Base-by-base conservation (phyloP, 2,329 filamentous ascomycete species). In the Nothophoma quercina region DNA sequence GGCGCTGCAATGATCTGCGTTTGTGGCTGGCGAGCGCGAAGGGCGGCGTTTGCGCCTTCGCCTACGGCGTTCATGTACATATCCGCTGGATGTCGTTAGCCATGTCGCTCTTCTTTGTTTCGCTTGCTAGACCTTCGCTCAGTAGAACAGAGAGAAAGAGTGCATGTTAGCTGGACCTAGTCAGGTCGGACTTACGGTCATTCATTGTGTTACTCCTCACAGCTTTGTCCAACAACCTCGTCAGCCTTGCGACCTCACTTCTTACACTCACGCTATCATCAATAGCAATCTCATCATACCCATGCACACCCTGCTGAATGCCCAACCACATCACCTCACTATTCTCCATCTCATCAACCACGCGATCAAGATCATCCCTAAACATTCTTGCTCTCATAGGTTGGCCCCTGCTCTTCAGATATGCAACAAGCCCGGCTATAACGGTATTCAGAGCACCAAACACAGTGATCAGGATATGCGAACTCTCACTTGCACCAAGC, bases 221-320 rank as follows among this genome's bases (percentile, higher is more conserved):
- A 16, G 58, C 61, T 30, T 62, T 61, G 7, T 64, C 61, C 43
- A 62, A 49, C 30, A 64, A 23, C 23, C 61, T 51, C 23, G 59
- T 64, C 45, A 64, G 30, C 4, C 61, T 34, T 8, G 61, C 59
- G 9, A 64, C 61, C 36, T 64, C 61, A 41, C 59, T 62, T 19
- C 61, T 47, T 15, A 58, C 55, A n/a, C 74, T 78, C 25, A 79
- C 75, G 5, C 62, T 56, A 19, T 76, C 73, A 26, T 78, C 77
- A 2, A 73, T 77, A 43, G 78, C 76, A 33, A 79, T 77, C 30
- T 77, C 77, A 49, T 77, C 74, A 57, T 79, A 79, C 9, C 77
- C 77, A 47, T 79, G 76, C 9, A 74, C 67, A 2, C 68, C 68
- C n/a, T 68, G 68, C 26, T 68, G 68, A 26, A 79, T 79, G 13